Base-by-base conservation (phyloP, 768 basidiomycete species). In the Boletellus sp. region DNA sequence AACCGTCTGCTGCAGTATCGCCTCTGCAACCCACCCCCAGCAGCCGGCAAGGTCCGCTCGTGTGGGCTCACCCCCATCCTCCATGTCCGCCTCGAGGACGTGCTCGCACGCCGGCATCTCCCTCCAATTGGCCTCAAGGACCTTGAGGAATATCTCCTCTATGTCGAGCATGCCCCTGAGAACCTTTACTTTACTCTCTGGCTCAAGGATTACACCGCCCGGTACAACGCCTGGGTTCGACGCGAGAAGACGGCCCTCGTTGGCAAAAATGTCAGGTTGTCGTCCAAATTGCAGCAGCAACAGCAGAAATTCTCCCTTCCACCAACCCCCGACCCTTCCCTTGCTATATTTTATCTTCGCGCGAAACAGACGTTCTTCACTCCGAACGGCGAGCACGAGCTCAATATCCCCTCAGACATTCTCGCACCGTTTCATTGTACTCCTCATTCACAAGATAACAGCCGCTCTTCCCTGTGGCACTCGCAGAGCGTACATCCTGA, bases 181-280 rank as follows among this genome's bases (percentile, higher is more conserved):
- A 90, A 90, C 61, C 75, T 91, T 77, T 90, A 90, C 60, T 90
- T 90, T 61, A 77, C 79, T n/a, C 79, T 90, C 43, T 90, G 87
- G 87, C 72, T 90, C 26, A 80, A 79, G 53, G 88, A 90, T 56
- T 90, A 90, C 57, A 82, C 78, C 11, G 56, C 63, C 1, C 74
- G 74, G 24, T 78, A 79, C 58, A 63, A 68, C 2, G 63, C 61
- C 0, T 78, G 78, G 78, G 59, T 56, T 0, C 64, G 61, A 12
- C 65, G 64, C 54, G 65, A 65, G 50, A 63, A 65, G 37, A 35
- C 41, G 31, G 45, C 60, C 31, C 55, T 55, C 47, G 11, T 50
- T 28, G 64, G 23, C 71, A 74, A 50, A 72, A 77, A 79, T 73
- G 75, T 67, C 66, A 47, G 69, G 66, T 13, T 68, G 67, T 17